Conservation (phyloP, 257 asterid species). For the Solanum neorickii region DNA sequence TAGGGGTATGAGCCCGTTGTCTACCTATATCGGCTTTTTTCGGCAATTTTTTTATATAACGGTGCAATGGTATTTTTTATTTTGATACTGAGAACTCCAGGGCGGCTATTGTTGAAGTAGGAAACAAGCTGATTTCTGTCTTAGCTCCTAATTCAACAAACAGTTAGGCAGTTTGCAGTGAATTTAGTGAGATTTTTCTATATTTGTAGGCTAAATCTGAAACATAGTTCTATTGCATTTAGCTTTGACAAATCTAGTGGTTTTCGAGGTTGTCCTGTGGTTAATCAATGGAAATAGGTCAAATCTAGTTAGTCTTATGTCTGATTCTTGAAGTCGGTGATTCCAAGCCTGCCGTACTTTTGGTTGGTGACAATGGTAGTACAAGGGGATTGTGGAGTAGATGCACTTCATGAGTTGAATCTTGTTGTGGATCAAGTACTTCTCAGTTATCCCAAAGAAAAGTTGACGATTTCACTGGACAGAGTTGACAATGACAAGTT, state of each 20-base stretch:
- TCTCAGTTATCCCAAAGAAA: not conserved
- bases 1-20: not conserved
- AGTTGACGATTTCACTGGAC: not conserved
- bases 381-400: not conserved
- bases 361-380: not conserved
- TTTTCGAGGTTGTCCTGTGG: not conserved
- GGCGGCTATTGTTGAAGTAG: not conserved
- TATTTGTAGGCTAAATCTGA: not conserved
- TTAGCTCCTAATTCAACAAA: not conserved
- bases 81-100: not conserved
- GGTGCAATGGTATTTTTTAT: not conserved
- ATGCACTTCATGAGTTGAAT: not conserved
- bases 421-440: not conserved
- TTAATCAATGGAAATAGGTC: not conserved
- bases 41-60: not conserved
- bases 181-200: not conserved
- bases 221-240: not conserved
- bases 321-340: not conserved
- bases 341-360: not conserved
- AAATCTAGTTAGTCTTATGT: not conserved
- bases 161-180: not conserved
- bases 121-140: not conserved
- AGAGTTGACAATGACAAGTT: not conserved
- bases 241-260: not conserved
- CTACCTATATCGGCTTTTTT: not conserved